Conservation (phyloP, 2,329 filamentous ascomycete species). For the Camptophora hylomeconis region DNA sequence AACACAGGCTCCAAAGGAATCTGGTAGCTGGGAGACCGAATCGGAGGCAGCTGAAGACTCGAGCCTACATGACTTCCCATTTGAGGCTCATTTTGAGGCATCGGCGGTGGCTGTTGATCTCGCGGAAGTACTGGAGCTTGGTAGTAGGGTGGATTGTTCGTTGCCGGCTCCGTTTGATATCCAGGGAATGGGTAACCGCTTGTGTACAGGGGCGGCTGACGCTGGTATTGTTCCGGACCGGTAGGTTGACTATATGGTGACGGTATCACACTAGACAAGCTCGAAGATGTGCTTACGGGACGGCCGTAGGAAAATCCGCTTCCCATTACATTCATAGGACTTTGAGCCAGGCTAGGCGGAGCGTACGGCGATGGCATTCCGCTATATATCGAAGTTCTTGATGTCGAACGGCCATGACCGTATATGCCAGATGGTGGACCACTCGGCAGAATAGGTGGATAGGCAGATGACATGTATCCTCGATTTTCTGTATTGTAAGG, state of each 20-base stretch:
- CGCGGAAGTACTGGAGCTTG: slow-evolving; percentile 1
- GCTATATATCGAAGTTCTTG: not conserved
- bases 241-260: no score
- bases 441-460: slow-evolving; percentile 1
- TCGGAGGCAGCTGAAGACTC: slow-evolving; percentile 17
- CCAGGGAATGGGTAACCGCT: not conserved
- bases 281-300: not conserved
- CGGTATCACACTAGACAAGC: no score
- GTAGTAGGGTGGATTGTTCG: not conserved
- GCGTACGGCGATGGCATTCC: slow-evolving; percentile 9
- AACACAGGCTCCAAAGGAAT: no score
- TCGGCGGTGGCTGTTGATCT: slow-evolving; percentile 1
- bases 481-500: no score
- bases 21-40: slow-evolving; percentile 8
- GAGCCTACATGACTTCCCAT: not conserved
- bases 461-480: slow-evolving; percentile 1
- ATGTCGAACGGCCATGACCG: slow-evolving; percentile 1
- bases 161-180: slow-evolving; percentile 2
- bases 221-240: not conserved
- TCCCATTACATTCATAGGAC: slow-evolving; percentile 10
- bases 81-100: not conserved
- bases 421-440: slow-evolving; percentile 1
- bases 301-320: slow-evolving; percentile 1
- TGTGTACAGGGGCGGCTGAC: not conserved
- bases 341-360: slow-evolving; percentile 12